Base-by-base conservation (phyloP, 371 early-diverging fungal genomes). In the Nematocida major region DNA sequence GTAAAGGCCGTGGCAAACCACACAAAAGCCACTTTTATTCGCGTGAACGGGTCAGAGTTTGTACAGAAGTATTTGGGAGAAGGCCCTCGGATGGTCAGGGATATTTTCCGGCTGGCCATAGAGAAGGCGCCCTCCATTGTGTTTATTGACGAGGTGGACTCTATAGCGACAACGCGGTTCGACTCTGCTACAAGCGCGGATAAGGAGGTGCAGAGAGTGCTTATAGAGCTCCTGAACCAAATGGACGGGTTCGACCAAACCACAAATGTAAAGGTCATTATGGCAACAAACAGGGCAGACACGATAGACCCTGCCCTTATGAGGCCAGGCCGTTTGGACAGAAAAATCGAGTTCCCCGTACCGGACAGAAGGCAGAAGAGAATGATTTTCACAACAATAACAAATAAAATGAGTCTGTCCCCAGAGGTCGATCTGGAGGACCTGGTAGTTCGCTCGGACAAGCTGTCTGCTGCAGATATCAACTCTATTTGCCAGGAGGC, bases 171-270 rank as follows among this genome's bases (percentile, higher is more conserved):
- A 30, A 97, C 95, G 85, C 91, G 99, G 82, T 97, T 95, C 81
- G 98, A 97, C 88, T 96, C 97, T 4, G 95, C 96, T 82, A 97
- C 96, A 0, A 95, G 96, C 59, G 98, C 97, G 3, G 99, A 99
- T 85, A 88, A 97, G 79, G 99, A 99, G 87, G 99, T 99, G 13
- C 97, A 99, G 85, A 91, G 99, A 87, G 95, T 97, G 82, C 84
- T 99, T 36, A 86, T 97, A 15, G 97, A 99, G 87, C 87, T 99
- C 77, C 87, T 99, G 76, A 99, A 93, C 84, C 98, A 97, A 87
- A 96, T 99, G 97, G 99, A 99, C 82, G 99, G 99, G 36, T 97
- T 99, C 84, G 97, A 97, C 83, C 95, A 95, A 85, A 90, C 91
- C 4, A 89, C 90, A 26, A 81, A 59, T 80, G 96, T 98, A n/a